Percentiles rank a stretch among this genome's conserved stretches.
Evolutionary conservation across 2,329 filamentous ascomycete species (phyloP).

Genomic region (Trichoderma asperellum): DNA sequence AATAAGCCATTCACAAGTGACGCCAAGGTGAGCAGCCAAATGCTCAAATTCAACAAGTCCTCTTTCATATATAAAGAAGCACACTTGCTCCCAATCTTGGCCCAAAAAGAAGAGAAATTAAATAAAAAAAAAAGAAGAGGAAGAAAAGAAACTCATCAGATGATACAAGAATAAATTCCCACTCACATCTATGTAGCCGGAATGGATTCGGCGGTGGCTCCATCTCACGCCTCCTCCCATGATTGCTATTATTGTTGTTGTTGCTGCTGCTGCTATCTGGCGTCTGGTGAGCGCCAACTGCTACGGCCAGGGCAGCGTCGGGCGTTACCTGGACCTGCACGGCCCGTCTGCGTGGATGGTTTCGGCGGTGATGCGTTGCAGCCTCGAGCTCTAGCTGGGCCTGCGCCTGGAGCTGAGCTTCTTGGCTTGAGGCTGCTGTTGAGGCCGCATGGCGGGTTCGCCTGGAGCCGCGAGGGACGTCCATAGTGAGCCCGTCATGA

Average conservation of each 20-base stretch:
- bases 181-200: constrained; percentile 45
- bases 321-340: constrained; percentile 31
- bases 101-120: neutral
- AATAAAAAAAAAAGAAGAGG: neutral
- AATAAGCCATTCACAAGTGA: neutral
- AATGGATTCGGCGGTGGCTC: constrained; percentile 43
- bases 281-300: constrained; percentile 31
- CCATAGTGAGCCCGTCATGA: constrained; percentile 33
- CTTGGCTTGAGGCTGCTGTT: constrained; percentile 31
- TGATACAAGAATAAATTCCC: neutral
- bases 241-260: constrained; percentile 26
- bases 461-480: constrained; percentile 40
- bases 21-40: neutral
- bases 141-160: neutral
- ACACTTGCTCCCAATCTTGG: neutral
- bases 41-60: neutral
- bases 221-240: constrained; percentile 30
- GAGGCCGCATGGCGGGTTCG: constrained; percentile 40
- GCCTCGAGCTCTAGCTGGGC: constrained; percentile 27
- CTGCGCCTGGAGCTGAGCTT: constrained; percentile 23
- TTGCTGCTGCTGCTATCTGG: constrained; percentile 20
- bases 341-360: constrained; percentile 24
- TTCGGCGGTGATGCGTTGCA: constrained; percentile 17
- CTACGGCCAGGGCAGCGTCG: constrained; percentile 16
- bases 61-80: neutral